Evolutionary conservation across 805 yeast species (phyloP), one percentile per base, ranked within the genome.

Genomic region (Myxozyma geophila): DNA sequence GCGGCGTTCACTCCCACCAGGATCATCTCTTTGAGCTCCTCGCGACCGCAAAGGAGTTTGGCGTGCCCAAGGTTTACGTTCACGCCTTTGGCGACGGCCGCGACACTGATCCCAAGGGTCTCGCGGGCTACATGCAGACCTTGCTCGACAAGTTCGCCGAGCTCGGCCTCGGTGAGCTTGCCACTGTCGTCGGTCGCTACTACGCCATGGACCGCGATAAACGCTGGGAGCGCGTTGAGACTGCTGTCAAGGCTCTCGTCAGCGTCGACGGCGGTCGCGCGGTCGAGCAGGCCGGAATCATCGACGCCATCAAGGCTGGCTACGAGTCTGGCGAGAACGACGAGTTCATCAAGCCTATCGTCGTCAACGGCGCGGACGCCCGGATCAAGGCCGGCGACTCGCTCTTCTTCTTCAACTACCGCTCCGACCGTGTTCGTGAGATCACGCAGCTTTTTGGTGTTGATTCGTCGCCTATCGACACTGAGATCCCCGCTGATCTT

Each of bases 341-440:
- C 54, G 70, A 68, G 63, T 68, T 68, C 54, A 51, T 68, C 49
- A 60, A 62, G 62, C 70, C 70, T 39, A 47, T 66, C n/a, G 49
- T 68, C 40, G 63, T 63, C 33, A 62, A 68, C 41, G 69, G 69
- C 43, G 63, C 40, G n/a, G 67, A 58, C 19, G 69, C 70, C 17
- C 68, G 70, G 28, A 50, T 68, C 58, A 50, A 61, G 56, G 70
- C 40, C 47, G 46, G 58, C 51, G 70, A 68, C 58, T 58, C 70
- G 23, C 55, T 68, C 44, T 68, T 68, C 55, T 66, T 68, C 62
- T 68, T 68, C 67, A 68, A 68, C 60, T 68, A 68, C 58, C 70
- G 70, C n/a, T 68, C 70, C 19, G 70, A 68, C 62, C 70, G 70
- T 35, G 68, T 64, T 28, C 71, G 71, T n/a, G 70, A 68, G 52